Base-by-base conservation (phyloP, 1,139 yeast species). In the Taphrina communis region DNA sequence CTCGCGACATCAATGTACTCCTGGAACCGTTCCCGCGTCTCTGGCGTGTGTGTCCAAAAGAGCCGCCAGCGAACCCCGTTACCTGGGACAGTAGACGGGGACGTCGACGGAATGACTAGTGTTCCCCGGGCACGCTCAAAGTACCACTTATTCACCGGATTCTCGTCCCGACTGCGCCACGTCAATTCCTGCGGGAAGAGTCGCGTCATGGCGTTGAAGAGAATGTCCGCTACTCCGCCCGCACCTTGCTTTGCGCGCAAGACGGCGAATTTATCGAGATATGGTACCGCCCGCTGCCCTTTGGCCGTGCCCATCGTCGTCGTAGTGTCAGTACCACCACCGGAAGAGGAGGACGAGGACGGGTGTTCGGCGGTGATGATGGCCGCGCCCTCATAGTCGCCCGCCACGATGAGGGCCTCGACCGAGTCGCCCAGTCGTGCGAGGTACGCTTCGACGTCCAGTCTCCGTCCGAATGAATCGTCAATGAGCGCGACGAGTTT, bases 131-230 rank as follows among this genome's bases (percentile, higher is more conserved):
- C 88, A 72, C 99, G 82, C 75, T 94, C 98, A 78, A 93, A 94
- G 77, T 94, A 94, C 99, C 99, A 94, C 75, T 92, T 92, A 79
- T 94, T 94, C 4, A 94, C 97, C 0, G 97, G 97, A 76, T 94
- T 94, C 69, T 80, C 84, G 71, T 84, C 84, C 66, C 97, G 81
- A 1, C 97, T 92, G 74, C 99, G 83, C 99, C 99, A 94, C 1
- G 94, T 80, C 21, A 94, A 78, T 75, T 90, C 97, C 14, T 83
- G 78, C 0, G 91, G 90, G 75, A 88, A 93, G 58, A 87, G 79
- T 66, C 85, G 86, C 66, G 81, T 80, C 80, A 94, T 86, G 14
- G 89, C 83, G 76, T 93, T 94, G 81, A 94, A 93, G 12, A 94
- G 88, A 41, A 94, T 85, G 76, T 94, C 99, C 0, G 99, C 97